phyloP scores from a whole-genome alignment of 1,284 basidiomycete genomes.

The Irpex sp. region DNA sequence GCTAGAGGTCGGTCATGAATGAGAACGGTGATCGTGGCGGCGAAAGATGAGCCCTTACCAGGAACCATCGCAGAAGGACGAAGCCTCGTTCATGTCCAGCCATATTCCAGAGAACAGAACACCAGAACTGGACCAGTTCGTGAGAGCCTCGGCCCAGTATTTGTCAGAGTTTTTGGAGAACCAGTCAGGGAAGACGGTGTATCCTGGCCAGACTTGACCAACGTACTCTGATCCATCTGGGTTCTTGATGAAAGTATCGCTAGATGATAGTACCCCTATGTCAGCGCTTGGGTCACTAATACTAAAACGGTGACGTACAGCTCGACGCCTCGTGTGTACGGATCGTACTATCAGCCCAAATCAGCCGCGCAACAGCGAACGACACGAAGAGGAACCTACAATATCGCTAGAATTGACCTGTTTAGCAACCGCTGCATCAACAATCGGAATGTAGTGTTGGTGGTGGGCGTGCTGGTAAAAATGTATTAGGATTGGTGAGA shows the following conservation, averaged over 20 bases:
- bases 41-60: constrained; percentile 39
- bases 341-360: constrained; percentile 35
- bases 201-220: constrained; percentile 64
- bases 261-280: constrained; percentile 18
- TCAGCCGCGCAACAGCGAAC: constrained; percentile 10
- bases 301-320: constrained; percentile 25
- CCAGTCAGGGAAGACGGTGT: constrained; percentile 67
- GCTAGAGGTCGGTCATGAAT: constrained; percentile 21
- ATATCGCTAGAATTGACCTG: constrained; percentile 35
- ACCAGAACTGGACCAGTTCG: constrained; percentile 57
- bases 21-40: no score
- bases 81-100: constrained; percentile 75
- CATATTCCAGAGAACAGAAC: constrained; percentile 68
- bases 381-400: constrained; percentile 27
- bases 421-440: constrained; percentile 33
- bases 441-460: constrained; percentile 37
- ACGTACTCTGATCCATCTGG: constrained; percentile 64
- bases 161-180: constrained; percentile 51
- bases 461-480: constrained; percentile 25
- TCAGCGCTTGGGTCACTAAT: not conserved
- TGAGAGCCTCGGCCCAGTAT: constrained; percentile 26
- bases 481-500: not conserved
- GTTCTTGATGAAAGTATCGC: constrained; percentile 63
- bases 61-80: constrained; percentile 61
- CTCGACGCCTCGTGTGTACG: constrained; percentile 40